phyloP scores from a whole-genome alignment of 1,284 basidiomycete genomes.

The Cryptococcus amylolentus region DNA sequence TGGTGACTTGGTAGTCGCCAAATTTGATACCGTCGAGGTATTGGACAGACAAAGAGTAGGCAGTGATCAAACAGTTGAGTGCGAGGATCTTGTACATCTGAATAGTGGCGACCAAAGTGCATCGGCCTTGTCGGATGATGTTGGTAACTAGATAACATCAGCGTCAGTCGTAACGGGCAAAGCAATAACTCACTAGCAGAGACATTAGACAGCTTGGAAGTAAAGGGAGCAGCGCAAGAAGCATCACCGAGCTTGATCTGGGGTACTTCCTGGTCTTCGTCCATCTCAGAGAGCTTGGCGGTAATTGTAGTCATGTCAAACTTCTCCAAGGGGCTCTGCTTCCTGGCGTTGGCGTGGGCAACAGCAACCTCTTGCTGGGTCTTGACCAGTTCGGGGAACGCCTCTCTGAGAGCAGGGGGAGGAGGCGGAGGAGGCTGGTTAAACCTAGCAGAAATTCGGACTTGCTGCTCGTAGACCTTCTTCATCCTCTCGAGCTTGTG shows the following conservation, averaged over 20 bases:
- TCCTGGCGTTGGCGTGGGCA: conserved; percentile 62
- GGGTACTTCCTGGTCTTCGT: conserved; percentile 80
- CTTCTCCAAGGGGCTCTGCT: conserved; percentile 87
- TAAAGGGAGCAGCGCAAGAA: conserved; percentile 93
- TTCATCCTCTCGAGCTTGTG: conserved; percentile 83
- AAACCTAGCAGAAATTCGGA: conserved; percentile 81
- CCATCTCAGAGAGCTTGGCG: conserved; percentile 84
- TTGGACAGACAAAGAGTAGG: conserved; percentile 90
- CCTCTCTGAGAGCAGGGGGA: conserved; percentile 72
- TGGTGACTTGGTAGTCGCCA: conserved; percentile 90
- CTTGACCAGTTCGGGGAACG: conserved; percentile 83
- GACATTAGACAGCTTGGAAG: conserved; percentile 90
- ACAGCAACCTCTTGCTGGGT: conserved; percentile 75
- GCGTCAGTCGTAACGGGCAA: not conserved
- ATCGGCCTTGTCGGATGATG: conserved; percentile 93
- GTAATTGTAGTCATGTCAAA: conserved; percentile 86
- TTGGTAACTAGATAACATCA: conserved; percentile 64
- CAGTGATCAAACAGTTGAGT: conserved; percentile 91
- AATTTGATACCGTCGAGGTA: conserved; percentile 97
- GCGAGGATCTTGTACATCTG: conserved; percentile 99
- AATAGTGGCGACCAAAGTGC: conserved; percentile 91
- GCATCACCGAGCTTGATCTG: conserved; percentile 97
- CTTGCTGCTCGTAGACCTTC: conserved; percentile 91
- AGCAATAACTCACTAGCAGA: conserved; percentile 67
- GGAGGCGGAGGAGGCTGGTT: conserved; percentile 88